A percentile compares a stretch with the other conserved stretches of the same genome.
Conservation (phyloP, 441 rosid species). For the Dalechampia spathulata region DNA sequence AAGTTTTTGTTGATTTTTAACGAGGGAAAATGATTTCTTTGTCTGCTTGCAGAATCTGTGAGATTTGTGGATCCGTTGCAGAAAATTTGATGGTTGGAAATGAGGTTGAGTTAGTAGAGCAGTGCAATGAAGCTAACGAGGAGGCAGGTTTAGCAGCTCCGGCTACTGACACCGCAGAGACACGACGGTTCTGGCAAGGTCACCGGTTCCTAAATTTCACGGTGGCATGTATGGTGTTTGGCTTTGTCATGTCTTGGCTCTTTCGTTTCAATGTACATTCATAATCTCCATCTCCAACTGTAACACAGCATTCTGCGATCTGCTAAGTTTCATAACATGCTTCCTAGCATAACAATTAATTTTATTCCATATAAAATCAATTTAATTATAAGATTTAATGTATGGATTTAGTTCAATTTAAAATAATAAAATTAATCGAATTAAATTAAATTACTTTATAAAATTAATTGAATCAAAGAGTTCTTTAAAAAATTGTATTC, state of each 20-base stretch:
- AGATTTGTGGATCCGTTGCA: slow-evolving; percentile 51
- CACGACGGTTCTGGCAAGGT: slow-evolving; percentile 40
- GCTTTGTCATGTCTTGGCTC: slow-evolving; percentile 52
- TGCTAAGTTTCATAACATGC: too few relatives aligned
- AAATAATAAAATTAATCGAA: too few relatives aligned
- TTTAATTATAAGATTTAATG: too few relatives aligned
- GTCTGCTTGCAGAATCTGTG: slow-evolving; percentile 49
- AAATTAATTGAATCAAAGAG: too few relatives aligned
- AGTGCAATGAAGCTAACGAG: slow-evolving; percentile 21
- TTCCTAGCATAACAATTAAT: too few relatives aligned
- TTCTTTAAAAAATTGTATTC: too few relatives aligned
- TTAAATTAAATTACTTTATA: too few relatives aligned
- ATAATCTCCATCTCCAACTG: slow-evolving; percentile 2
- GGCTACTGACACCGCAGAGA: slow-evolving; percentile 17
- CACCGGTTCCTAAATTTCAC: slow-evolving; percentile 44
- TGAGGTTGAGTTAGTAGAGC: slow-evolving; percentile 25
- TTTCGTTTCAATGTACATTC: slow-evolving; percentile 45
- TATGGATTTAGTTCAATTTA: too few relatives aligned
- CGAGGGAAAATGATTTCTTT: not conserved
- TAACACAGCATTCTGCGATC: too few relatives aligned
- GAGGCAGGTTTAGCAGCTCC: slow-evolving; percentile 14
- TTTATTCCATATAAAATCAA: too few relatives aligned
- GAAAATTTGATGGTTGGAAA: slow-evolving; percentile 32
- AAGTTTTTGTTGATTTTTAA: too few relatives aligned
- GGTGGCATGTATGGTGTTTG: slow-evolving; percentile 57